Evolutionary conservation across 371 early-diverging fungal species (phyloP), one percentile per base, ranked within the genome.

Genomic region (Mucor racemosus): DNA sequence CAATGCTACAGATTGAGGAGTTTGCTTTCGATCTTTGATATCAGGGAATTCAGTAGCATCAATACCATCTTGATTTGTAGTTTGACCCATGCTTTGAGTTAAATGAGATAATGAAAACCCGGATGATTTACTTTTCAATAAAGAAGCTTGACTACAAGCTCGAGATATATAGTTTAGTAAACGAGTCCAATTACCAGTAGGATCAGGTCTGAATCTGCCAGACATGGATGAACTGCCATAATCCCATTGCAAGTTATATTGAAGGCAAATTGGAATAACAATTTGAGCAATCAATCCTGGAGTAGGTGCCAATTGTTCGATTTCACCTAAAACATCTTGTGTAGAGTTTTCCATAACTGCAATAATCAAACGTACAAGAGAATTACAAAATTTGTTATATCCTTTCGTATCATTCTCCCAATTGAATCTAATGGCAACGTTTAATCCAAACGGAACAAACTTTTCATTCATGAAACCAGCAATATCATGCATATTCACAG

Each of bases 341-440:
- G 84, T 74, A 0, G 90, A 81, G 46, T 82, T 72, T 41, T 84
- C 84, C 69, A 86, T 75, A 58, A 89, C 75, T 6, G 84, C 83
- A 33, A 88, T 75, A 26, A 89, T 80, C 9, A 89, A 66, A 13
- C 86, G 80, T 3, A 85, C 88, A 11, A 89, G 65, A 3, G 82
- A 72, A 53, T 80, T 77, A 48, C 86, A 81, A 59, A 86, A 85
- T 38, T 58, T 75, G 0, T 67, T 68, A 11, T 79, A 67, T 3
- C 72, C 66, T 14, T 69, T 69, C 0, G 69, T 72, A 26, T 77
- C 71, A 8, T 55, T 40, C 7, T 75, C 76, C 85, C 87, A 85
- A 13, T 84, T 78, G 7, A 75, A 64, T n/a, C 69, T 61, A 26
- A 75, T 77, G 0, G 81, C 79, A 19, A 81, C 67, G 1, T 69